Conservation (phyloP, 352 stramenopile genomes). For the Pythium chondricola region DNA sequence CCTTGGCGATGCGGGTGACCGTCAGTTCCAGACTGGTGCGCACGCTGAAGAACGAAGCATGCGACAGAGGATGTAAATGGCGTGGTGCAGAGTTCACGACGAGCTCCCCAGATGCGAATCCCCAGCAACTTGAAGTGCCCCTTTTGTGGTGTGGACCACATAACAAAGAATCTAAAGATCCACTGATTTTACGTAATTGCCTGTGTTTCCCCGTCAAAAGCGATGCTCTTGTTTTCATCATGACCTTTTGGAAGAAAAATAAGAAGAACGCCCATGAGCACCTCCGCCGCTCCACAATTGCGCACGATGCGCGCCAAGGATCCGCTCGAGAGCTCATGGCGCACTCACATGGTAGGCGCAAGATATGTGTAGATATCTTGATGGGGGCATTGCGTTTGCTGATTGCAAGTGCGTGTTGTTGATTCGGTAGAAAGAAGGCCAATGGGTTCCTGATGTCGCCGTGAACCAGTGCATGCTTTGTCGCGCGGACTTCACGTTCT, state of each 20-base stretch:
- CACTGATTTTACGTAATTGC: neutral
- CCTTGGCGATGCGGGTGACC: slow-evolving; percentile 78
- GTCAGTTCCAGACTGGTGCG: slow-evolving; percentile 71
- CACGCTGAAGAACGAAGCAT: slow-evolving; percentile 44
- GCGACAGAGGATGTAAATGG: slow-evolving; percentile 50
- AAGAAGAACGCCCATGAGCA: slow-evolving; percentile 7
- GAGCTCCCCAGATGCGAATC: no score
- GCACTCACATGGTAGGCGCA: slow-evolving; percentile 68
- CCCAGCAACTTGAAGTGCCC: slow-evolving; percentile 9
- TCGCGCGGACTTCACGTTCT: slow-evolving; percentile 77
- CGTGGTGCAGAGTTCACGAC: no score
- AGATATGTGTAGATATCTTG: neutral
- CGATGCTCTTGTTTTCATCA: no score
- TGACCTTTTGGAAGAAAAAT: slow-evolving; percentile 4
- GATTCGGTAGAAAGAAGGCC: slow-evolving; percentile 52
- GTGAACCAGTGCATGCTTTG: slow-evolving; percentile 81
- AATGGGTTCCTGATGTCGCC: slow-evolving; percentile 81
- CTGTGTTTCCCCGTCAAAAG: no score
- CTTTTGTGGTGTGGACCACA: slow-evolving; percentile 6
- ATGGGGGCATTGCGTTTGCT: no score
- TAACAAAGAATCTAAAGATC: slow-evolving; percentile 11
- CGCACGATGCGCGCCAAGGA: slow-evolving; percentile 76
- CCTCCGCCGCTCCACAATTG: slow-evolving; percentile 28
- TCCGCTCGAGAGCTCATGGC: slow-evolving; percentile 82
- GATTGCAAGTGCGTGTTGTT: neutral